A percentile compares a stretch with the other conserved stretches of the same genome.
These are phyloP conservation scores for Rauvolfia tetraphylla DNA, from an alignment of 257 asterid species.

Conservation along the genomic window DNA sequence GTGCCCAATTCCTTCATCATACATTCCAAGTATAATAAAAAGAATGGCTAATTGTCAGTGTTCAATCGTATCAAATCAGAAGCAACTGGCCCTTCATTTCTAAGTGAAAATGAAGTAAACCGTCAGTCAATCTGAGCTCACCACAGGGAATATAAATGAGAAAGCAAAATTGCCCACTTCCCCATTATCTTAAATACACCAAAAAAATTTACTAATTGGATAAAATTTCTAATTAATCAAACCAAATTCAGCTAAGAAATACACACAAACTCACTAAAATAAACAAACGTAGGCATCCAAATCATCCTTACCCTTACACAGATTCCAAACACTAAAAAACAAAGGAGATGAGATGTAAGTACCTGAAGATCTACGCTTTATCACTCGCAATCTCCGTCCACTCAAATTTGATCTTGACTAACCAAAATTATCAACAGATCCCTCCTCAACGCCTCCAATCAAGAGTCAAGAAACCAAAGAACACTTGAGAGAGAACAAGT, in stretches of 20 bases:
- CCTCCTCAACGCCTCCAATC: conserved; percentile 10
- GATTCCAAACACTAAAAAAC: background rate
- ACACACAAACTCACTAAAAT: background rate
- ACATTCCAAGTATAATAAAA: background rate
- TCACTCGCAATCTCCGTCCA: conserved; percentile 2
- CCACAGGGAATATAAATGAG: background rate
- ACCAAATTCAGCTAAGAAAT: background rate
- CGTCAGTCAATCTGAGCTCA: conserved; percentile 10
- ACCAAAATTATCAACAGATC: conserved; percentile 27
- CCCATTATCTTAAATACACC: background rate
- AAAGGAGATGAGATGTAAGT: background rate
- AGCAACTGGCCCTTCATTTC: background rate
- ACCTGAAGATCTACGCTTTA: conserved; percentile 40
- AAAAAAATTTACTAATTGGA: background rate
- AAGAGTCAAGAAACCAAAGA: background rate
- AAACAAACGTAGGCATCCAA: background rate
- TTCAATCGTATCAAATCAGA: background rate
- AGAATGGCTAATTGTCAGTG: background rate
- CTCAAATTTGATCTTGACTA: conserved; percentile 1
- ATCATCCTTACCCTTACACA: background rate
- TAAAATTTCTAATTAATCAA: background rate
- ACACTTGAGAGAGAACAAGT: conserved; percentile 1
- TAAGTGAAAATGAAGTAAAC: conserved; percentile 16
- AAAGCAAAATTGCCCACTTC: background rate
- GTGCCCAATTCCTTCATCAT: background rate